A percentile compares a stretch with the other conserved stretches of the same genome.
Evolutionary conservation across 805 yeast species (phyloP).

Genomic region (Sporopachydermia lactativora): DNA sequence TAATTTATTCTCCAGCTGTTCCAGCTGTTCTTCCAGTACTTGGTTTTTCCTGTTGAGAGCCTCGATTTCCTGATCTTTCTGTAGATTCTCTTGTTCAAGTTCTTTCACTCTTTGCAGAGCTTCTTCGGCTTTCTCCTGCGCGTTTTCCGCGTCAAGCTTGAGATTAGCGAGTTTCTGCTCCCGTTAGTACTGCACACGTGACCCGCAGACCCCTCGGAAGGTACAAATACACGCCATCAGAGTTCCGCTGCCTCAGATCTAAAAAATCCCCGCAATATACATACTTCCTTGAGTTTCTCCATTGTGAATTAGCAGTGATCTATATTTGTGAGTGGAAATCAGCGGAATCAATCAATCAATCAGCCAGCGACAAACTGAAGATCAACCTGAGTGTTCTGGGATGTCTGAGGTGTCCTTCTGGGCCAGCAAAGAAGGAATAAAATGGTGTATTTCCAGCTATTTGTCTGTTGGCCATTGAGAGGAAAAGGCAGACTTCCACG

Average conservation of each 20-base stretch:
- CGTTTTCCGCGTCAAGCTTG: slow-evolving; percentile 88
- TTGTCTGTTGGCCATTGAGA: no score
- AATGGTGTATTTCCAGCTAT: no score
- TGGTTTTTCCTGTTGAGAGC: slow-evolving; percentile 86
- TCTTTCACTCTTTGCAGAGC: slow-evolving; percentile 66
- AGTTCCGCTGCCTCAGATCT: neutral
- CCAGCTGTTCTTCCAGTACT: slow-evolving; percentile 68
- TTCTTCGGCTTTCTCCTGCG: slow-evolving; percentile 96
- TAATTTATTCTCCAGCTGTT: slow-evolving; percentile 58
- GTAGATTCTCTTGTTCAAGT: slow-evolving; percentile 82
- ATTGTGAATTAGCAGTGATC: no score
- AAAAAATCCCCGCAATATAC: slow-evolving; percentile 11
- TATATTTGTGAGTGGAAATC: no score
- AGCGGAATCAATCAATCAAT: no score
- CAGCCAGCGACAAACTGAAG: no score
- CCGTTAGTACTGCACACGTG: neutral
- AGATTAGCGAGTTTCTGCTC: slow-evolving; percentile 69
- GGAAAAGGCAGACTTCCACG: no score
- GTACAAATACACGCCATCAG: neutral
- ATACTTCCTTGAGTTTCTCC: slow-evolving; percentile 37
- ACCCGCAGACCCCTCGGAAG: neutral
- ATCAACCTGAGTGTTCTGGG: no score
- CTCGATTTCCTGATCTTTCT: slow-evolving; percentile 91
- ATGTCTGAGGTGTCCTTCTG: no score
- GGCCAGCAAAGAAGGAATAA: no score